Evolutionary conservation across 805 yeast genomes (phyloP).

Genomic region (Kazachstania africana): DNA sequence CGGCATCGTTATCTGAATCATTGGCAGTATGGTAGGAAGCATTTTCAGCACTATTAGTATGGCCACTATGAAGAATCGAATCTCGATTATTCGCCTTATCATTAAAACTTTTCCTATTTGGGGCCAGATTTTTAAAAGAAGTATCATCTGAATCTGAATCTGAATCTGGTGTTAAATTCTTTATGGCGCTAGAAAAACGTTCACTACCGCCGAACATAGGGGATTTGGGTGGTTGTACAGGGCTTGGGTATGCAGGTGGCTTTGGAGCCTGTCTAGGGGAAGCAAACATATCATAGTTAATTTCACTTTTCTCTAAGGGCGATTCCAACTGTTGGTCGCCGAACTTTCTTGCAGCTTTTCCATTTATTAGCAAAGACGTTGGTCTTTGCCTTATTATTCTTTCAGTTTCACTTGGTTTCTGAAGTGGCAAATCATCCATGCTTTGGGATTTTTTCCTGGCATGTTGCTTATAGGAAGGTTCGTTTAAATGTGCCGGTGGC

Average conservation of each 20-base stretch:
- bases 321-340: conserved; percentile 6
- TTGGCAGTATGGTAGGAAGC: conserved; percentile 1
- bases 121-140: not conserved
- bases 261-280: conserved; percentile 69
- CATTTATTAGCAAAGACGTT: conserved; percentile 8
- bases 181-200: conserved; percentile 1
- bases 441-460: conserved; percentile 12
- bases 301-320: conserved; percentile 6
- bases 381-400: conserved; percentile 7
- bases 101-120: not conserved
- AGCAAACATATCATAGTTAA: conserved; percentile 29
- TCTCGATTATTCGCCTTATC: conserved; percentile 7
- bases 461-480: conserved; percentile 9
- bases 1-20: not conserved
- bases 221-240: conserved; percentile 28
- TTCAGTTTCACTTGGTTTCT: not conserved
- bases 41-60: not conserved
- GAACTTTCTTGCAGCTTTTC: conserved; percentile 3
- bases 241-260: conserved; percentile 45
- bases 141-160: not conserved
- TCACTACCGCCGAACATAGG: conserved; percentile 10
- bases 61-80: conserved; percentile 16
- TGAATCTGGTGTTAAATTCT: conserved; percentile 14
- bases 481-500: conserved; percentile 31
- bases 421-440: conserved; percentile 11